phyloP scores from a whole-genome alignment of 352 stramenopile genomes.

The Thalassiosira hispida region DNA sequence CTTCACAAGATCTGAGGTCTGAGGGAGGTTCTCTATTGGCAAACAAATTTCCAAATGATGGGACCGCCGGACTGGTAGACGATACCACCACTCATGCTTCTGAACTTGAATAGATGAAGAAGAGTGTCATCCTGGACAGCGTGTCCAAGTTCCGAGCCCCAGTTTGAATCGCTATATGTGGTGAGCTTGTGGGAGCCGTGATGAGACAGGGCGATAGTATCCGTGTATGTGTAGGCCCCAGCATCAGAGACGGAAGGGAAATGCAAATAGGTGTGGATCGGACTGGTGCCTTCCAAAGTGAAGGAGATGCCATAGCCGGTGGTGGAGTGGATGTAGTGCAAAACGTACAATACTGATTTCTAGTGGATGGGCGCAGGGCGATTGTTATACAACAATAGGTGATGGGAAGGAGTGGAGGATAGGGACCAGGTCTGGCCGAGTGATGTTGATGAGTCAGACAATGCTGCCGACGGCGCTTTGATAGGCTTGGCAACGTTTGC shows the following conservation, averaged over 20 bases:
- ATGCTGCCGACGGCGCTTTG: slow-evolving; percentile 38
- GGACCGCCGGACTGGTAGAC: slow-evolving; percentile 3
- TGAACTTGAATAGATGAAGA: slow-evolving; percentile 16
- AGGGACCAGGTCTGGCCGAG: slow-evolving; percentile 34
- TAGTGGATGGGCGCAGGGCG: slow-evolving; percentile 3
- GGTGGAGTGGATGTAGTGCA: slow-evolving; percentile 35
- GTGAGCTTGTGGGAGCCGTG: neutral
- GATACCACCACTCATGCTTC: slow-evolving; percentile 17
- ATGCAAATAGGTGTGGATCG: slow-evolving; percentile 4
- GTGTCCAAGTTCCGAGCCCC: slow-evolving; percentile 21
- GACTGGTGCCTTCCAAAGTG: neutral
- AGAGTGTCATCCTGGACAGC: slow-evolving; percentile 1
- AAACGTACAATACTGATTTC: slow-evolving; percentile 12
- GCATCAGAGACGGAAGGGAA: neutral
- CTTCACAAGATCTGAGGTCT: slow-evolving; percentile 9
- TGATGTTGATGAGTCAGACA: slow-evolving; percentile 28
- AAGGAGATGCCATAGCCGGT: slow-evolving; percentile 15
- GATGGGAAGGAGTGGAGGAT: slow-evolving; percentile 34
- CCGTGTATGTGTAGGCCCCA: slow-evolving; percentile 9
- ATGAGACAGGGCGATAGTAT: neutral
- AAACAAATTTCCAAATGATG: slow-evolving; percentile 10
- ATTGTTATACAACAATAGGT: slow-evolving; percentile 32
- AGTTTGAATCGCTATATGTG: slow-evolving; percentile 15
- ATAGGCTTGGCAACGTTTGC: slow-evolving; percentile 1
- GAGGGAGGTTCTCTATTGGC: neutral